phyloP scores from a whole-genome alignment of 805 yeast genomes.

The Candida ficus region DNA sequence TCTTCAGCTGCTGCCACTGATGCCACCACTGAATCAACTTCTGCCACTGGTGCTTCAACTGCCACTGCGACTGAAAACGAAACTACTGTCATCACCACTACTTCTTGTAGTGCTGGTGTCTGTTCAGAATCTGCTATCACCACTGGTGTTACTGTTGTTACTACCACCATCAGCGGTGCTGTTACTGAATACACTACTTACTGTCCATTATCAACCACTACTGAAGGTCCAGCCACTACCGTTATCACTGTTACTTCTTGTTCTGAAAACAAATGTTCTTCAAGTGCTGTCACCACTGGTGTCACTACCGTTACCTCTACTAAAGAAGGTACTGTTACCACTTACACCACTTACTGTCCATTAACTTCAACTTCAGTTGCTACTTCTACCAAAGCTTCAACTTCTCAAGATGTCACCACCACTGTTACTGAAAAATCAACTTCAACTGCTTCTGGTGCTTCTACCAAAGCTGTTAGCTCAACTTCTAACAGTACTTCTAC shows the following conservation, averaged over 20 bases:
- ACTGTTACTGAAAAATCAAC: too few species aligned
- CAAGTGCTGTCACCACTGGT: neutral
- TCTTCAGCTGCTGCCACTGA: neutral
- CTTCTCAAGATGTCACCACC: too few species aligned
- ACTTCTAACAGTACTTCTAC: too few species aligned
- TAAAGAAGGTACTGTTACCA: neutral
- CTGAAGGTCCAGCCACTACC: neutral
- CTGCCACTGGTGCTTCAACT: neutral
- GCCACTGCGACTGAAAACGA: neutral
- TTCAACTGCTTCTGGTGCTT: too few species aligned
- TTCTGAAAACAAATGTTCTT: neutral
- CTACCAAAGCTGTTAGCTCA: too few species aligned
- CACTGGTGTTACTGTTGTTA: neutral
- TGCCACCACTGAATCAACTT: neutral
- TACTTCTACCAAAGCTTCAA: too few species aligned
- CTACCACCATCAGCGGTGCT: neutral
- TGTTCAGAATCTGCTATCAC: neutral
- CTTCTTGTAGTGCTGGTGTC: neutral
- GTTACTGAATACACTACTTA: neutral
- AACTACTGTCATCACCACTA: neutral
- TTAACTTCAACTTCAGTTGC: too few species aligned
- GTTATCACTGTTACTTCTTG: neutral
- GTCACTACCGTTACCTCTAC: neutral
- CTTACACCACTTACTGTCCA: neutral
- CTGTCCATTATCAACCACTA: neutral